These are phyloP conservation scores for Brassica hybrid DNA, from an alignment of 441 rosid genomes.

Conservation along the genomic window DNA sequence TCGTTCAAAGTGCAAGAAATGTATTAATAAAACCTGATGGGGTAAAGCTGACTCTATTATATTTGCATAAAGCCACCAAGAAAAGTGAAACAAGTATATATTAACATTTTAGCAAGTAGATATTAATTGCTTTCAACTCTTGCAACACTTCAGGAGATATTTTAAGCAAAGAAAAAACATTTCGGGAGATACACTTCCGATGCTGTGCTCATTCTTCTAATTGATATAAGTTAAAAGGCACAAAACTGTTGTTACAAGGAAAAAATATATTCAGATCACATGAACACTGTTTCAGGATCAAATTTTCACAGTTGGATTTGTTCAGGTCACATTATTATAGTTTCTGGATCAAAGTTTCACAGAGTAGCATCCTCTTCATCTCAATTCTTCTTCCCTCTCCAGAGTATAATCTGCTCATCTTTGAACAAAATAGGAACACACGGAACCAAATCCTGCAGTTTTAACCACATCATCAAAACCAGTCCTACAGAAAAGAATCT, in stretches of 20 bases:
- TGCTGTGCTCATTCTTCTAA: neutral
- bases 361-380: conserved; percentile 6
- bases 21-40: neutral
- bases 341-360: neutral
- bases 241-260: neutral
- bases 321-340: conserved; percentile 6
- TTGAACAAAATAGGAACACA: conserved; percentile 80
- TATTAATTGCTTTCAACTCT: neutral
- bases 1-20: conserved; percentile 12
- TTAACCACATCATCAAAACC: conserved; percentile 8
- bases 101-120: too few relatives aligned
- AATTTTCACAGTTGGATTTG: neutral
- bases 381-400: conserved; percentile 61
- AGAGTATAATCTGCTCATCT: conserved; percentile 82
- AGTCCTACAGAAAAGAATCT: conserved; percentile 1
- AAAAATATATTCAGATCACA: neutral
- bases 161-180: too few relatives aligned
- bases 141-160: neutral
- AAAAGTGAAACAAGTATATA: neutral
- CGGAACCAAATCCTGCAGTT: conserved; percentile 81
- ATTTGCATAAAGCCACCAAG: neutral
- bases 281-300: neutral
- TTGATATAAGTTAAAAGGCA: neutral
- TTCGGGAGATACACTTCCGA: neutral
- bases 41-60: neutral